phyloP scores from a whole-genome alignment of 23 red algal species.

The Gracilaria domingensis region DNA sequence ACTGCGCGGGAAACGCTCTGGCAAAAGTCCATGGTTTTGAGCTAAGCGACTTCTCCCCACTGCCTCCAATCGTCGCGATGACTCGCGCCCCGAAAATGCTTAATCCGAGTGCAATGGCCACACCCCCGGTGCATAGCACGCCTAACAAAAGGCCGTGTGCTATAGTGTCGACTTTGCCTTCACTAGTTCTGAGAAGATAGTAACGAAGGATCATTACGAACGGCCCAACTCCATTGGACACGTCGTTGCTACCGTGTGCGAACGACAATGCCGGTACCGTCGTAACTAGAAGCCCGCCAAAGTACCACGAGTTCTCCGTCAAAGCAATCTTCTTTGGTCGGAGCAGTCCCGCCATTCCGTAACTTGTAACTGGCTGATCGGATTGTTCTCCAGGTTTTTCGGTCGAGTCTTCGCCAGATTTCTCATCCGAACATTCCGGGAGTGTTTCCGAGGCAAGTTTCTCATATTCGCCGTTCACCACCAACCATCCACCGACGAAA shows the following conservation, averaged over 20 bases:
- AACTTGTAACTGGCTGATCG: not conserved
- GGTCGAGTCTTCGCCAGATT: not conserved
- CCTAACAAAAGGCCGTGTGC: not conserved
- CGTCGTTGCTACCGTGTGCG: conserved; percentile 90
- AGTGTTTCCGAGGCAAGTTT: not conserved
- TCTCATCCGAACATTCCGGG: not conserved
- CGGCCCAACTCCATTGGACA: conserved; percentile 87
- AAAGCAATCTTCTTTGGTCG: not conserved
- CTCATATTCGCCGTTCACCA: conserved; percentile 25
- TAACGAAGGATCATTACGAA: conserved; percentile 72
- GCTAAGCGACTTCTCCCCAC: conserved; percentile 42
- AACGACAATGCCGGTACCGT: conserved; percentile 61
- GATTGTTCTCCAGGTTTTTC: no score
- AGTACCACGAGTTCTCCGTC: conserved; percentile 21
- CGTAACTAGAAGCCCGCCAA: conserved; percentile 5
- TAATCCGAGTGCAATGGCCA: conserved; percentile 40
- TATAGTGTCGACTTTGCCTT: conserved; percentile 4
- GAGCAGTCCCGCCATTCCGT: not conserved
- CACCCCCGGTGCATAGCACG: conserved; percentile 23
- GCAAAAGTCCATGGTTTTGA: conserved; percentile 33
- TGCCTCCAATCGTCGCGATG: conserved; percentile 39
- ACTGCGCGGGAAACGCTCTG: conserved; percentile 40
- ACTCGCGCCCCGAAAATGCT: conserved; percentile 29
- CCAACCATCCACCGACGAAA: conserved; percentile 25
- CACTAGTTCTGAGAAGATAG: conserved; percentile 47